phyloP scores from a whole-genome alignment of 2,329 filamentous ascomycete genomes.

The Phyllosticta citrichinensis region DNA sequence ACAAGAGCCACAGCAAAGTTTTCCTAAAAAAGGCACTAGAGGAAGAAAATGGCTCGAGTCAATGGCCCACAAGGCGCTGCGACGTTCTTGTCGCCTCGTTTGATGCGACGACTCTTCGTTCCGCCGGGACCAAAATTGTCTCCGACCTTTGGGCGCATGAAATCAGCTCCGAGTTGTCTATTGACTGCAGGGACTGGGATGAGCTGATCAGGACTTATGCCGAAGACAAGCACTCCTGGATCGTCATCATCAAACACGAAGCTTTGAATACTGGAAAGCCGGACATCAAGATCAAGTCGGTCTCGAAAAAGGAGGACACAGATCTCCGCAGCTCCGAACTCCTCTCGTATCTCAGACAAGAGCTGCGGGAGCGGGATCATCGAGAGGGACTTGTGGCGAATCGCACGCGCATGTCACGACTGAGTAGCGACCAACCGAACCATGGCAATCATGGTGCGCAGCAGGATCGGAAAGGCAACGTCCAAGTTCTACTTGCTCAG shows the following conservation, averaged over 20 bases:
- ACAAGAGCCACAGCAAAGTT: conserved; percentile 36
- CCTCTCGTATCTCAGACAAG: conserved; percentile 67
- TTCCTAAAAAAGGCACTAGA: conserved; percentile 63
- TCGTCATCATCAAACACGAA: conserved; percentile 78
- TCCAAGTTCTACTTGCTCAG: conserved; percentile 73
- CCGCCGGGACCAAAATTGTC: conserved; percentile 65
- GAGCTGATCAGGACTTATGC: conserved; percentile 67
- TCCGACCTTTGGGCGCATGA: conserved; percentile 71
- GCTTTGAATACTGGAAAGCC: conserved; percentile 42
- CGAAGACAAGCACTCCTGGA: conserved; percentile 72
- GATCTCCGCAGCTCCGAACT: conserved; percentile 68
- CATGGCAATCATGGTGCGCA: neutral
- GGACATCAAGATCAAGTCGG: conserved; percentile 65
- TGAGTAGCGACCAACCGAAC: conserved; percentile 21
- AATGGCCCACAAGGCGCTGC: conserved; percentile 47
- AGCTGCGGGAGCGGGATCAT: conserved; percentile 69
- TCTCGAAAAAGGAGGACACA: conserved; percentile 63
- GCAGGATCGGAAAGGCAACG: conserved; percentile 41
- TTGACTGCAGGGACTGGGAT: conserved; percentile 68
- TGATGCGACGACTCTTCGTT: conserved; percentile 64
- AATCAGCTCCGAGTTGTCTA: conserved; percentile 79
- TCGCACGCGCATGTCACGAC: conserved; percentile 20
- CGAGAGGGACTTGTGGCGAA: conserved; percentile 42
- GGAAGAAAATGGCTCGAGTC: conserved; percentile 35
- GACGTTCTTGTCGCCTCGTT: conserved; percentile 88